These are phyloP conservation scores for Trypanosoma melophagium DNA, from an alignment of 208 protist species.

Conservation along the genomic window DNA sequence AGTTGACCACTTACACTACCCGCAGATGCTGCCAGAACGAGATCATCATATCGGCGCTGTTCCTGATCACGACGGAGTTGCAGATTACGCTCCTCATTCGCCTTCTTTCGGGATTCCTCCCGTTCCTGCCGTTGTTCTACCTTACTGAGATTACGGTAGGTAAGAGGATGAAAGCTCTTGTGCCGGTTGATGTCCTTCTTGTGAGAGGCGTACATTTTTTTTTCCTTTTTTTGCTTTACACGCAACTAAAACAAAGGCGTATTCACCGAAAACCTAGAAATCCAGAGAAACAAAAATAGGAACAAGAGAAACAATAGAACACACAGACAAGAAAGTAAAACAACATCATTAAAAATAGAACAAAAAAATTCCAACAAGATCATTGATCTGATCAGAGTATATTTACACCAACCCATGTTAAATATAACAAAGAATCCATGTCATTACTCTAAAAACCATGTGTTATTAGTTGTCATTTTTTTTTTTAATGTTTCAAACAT, in stretches of 20 bases:
- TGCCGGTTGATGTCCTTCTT: constrained; percentile 90
- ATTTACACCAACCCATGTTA: too few relatives aligned
- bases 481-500: too few relatives aligned
- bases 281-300: not conserved
- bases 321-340: not conserved
- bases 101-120: constrained; percentile 39
- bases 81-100: constrained; percentile 38
- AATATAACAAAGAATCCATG: too few relatives aligned
- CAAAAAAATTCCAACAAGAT: not conserved
- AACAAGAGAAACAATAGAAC: not conserved
- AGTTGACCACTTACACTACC: constrained; percentile 34
- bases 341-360: not conserved
- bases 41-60: constrained; percentile 75
- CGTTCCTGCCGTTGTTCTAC: constrained; percentile 60
- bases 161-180: constrained; percentile 89
- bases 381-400: not conserved
- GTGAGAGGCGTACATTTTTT: constrained; percentile 80
- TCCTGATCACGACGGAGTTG: constrained; percentile 72
- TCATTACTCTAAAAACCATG: too few relatives aligned
- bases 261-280: not conserved
- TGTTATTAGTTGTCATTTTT: too few relatives aligned
- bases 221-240: not conserved
- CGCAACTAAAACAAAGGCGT: not conserved
- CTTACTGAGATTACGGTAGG: constrained; percentile 66
- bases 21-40: constrained; percentile 35